Evolutionary conservation across 2,329 filamentous ascomycete genomes (phyloP).

Genomic region (Massarina eburnea): DNA sequence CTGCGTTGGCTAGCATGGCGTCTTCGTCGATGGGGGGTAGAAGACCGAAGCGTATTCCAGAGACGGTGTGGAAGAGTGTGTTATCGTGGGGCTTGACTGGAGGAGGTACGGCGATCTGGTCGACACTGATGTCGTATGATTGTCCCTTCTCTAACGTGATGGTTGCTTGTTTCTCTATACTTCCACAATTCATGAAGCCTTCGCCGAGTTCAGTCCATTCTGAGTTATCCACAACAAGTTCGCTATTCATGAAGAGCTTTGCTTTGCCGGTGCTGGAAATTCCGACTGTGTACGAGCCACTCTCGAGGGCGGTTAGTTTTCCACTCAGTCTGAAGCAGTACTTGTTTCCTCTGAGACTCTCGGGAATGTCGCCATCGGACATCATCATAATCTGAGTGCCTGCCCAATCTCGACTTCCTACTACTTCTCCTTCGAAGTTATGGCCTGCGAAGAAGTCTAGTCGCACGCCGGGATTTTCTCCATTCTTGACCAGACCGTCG

Average conservation of each 20-base stretch:
- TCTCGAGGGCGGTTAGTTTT: not conserved
- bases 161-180: not conserved
- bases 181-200: constrained; percentile 1
- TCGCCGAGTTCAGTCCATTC: constrained; percentile 1
- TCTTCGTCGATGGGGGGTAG: not conserved
- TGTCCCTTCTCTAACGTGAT: not conserved
- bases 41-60: not conserved
- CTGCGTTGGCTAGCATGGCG: not conserved
- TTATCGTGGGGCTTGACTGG: constrained; percentile 6
- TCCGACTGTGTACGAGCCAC: not conserved
- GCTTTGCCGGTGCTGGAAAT: constrained; percentile 3
- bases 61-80: constrained; percentile 3
- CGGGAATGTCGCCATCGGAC: too few species aligned
- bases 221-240: not conserved
- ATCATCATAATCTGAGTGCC: too few species aligned
- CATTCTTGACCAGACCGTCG: not conserved
- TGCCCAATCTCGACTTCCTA: too few species aligned
- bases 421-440: too few species aligned
- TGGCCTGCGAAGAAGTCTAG: too few species aligned
- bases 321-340: not conserved
- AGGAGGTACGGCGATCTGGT: constrained; percentile 2
- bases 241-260: not conserved
- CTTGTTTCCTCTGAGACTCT: too few species aligned
- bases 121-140: constrained; percentile 1
- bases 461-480: too few species aligned